phyloP scores from a whole-genome alignment of 768 basidiomycete species.

The Crucibulum laeve region DNA sequence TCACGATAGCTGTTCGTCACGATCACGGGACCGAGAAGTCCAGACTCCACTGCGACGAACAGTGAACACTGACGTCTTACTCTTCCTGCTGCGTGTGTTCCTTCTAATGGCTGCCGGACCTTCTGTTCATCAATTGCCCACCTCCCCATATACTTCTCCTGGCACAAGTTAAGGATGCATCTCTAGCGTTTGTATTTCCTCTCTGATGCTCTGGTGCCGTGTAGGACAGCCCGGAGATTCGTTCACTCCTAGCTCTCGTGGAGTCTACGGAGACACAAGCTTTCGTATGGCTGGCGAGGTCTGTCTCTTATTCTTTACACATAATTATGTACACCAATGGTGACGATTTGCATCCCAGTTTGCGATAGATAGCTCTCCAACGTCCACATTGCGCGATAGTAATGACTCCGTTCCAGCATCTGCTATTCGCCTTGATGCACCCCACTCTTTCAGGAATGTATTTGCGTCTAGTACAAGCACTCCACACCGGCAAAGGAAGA shows the following conservation, averaged over 20 bases:
- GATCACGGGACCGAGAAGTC: conserved; percentile 1
- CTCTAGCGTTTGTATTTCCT: background rate
- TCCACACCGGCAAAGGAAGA: conserved; percentile 30
- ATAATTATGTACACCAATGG: background rate
- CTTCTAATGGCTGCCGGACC: background rate
- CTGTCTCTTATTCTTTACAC: conserved; percentile 2
- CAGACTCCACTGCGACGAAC: conserved; percentile 5
- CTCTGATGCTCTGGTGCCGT: background rate
- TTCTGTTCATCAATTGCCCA: background rate
- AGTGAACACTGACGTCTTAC: conserved; percentile 1
- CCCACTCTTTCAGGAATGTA: conserved; percentile 24
- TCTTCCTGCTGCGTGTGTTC: too few relatives aligned
- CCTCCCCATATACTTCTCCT: background rate
- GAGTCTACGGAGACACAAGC: background rate
- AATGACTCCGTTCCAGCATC: conserved; percentile 19
- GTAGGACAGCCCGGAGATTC: background rate
- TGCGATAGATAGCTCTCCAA: conserved; percentile 18
- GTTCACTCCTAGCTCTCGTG: background rate
- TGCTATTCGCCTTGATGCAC: conserved; percentile 14
- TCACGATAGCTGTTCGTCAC: conserved; percentile 23
- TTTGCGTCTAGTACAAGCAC: conserved; percentile 20
- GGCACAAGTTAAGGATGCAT: background rate
- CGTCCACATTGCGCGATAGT: conserved; percentile 24
- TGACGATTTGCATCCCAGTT: conserved; percentile 1
- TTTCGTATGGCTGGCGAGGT: conserved; percentile 12